Evolutionary conservation across 2,329 filamentous ascomycete species (phyloP).

Genomic region (Sporothrix pallida): DNA sequence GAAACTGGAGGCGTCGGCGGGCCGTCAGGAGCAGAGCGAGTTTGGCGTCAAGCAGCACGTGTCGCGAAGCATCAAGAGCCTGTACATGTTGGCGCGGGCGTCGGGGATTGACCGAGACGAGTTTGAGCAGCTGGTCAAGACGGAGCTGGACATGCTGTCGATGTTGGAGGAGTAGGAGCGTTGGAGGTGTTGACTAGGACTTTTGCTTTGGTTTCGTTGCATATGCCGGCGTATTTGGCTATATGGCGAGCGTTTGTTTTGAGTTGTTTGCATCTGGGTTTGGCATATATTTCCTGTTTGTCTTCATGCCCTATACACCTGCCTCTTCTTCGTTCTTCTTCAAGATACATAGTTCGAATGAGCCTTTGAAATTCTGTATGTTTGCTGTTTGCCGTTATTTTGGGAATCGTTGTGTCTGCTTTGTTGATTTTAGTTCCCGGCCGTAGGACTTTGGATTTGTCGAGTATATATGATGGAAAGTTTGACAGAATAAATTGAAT

Average conservation of each 20-base stretch:
- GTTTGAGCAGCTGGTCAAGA: slow-evolving; percentile 73
- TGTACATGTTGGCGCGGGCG: slow-evolving; percentile 72
- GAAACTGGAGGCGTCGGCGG: slow-evolving; percentile 62
- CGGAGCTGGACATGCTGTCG: slow-evolving; percentile 72
- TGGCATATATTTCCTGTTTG: background rate
- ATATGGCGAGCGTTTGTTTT: slow-evolving; percentile 11
- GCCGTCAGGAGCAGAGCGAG: slow-evolving; percentile 67
- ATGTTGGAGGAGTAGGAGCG: slow-evolving; percentile 65
- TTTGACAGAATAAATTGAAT: background rate
- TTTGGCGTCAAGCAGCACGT: slow-evolving; percentile 80
- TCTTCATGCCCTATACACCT: background rate
- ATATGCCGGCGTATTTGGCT: background rate
- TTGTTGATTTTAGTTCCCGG: background rate
- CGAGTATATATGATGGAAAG: background rate
- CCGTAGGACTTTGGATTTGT: background rate
- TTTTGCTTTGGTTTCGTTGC: background rate
- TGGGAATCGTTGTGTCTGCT: background rate
- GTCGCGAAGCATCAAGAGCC: slow-evolving; percentile 75
- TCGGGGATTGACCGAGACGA: slow-evolving; percentile 76
- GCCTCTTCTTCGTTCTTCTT: background rate
- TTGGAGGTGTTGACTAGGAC: slow-evolving; percentile 33
- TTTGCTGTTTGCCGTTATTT: background rate
- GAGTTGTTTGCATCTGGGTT: slow-evolving; percentile 18
- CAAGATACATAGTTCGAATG: background rate
- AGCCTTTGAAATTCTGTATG: background rate